Evolutionary conservation across 2,329 filamentous ascomycete species (phyloP).

Genomic region (Colletotrichum sp.): DNA sequence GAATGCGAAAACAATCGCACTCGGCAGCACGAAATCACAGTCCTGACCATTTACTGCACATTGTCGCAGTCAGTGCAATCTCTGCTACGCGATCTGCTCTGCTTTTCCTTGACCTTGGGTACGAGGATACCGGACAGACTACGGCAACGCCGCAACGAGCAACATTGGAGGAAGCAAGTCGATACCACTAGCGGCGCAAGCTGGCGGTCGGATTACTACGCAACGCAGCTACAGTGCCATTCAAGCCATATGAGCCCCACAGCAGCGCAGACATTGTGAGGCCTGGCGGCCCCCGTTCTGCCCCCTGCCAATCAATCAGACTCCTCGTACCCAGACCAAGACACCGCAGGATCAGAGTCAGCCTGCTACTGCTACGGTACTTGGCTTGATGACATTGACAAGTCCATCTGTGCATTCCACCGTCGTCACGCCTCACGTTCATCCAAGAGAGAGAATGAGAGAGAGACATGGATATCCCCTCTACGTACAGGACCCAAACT

Average conservation of each 20-base stretch:
- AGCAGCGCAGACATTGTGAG: not conserved
- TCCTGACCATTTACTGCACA: not conserved
- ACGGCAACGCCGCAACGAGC: not conserved
- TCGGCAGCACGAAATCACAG: not conserved
- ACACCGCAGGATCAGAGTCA: not conserved
- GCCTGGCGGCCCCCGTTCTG: not conserved
- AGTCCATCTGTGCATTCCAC: slow-evolving; percentile 1
- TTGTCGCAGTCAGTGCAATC: not conserved
- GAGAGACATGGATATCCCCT: not conserved
- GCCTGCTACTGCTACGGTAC: not conserved
- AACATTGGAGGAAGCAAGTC: slow-evolving; percentile 6
- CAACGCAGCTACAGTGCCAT: slow-evolving; percentile 1
- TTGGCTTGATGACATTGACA: not conserved
- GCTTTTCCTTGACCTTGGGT: not conserved
- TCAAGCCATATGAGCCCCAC: not conserved
- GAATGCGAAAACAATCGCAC: not conserved
- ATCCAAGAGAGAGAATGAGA: not conserved
- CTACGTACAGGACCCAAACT: not conserved
- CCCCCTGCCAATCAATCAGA: not conserved
- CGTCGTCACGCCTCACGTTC: not conserved
- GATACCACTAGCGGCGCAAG: slow-evolving; percentile 8
- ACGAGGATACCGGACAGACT: not conserved
- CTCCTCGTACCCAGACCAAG: not conserved
- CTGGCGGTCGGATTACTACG: slow-evolving; percentile 13
- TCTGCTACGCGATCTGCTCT: not conserved